Evolutionary conservation across 73 alveolate species (phyloP).

Genomic region (Paraurostyla sp.): DNA sequence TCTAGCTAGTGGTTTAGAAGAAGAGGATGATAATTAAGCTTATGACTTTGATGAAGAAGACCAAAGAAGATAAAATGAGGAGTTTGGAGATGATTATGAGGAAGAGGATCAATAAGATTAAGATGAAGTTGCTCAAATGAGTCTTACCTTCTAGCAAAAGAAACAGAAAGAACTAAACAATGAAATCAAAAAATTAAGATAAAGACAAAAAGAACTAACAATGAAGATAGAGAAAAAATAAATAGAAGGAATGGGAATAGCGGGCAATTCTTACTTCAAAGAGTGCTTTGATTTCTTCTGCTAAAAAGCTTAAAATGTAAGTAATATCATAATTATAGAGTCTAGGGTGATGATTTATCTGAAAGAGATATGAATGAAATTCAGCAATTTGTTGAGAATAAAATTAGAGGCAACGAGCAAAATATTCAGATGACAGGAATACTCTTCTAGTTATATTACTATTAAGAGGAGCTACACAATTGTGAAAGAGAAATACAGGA

Average conservation of each 20-base stretch:
- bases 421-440: neutral
- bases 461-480: neutral
- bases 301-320: neutral
- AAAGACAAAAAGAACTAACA: neutral
- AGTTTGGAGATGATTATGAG: neutral
- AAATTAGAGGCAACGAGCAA: neutral
- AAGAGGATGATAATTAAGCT: constrained; percentile 40
- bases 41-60: constrained; percentile 38
- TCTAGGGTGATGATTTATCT: constrained; percentile 31
- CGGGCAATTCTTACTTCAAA: neutral
- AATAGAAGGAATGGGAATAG: neutral
- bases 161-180: neutral
- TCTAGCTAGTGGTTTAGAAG: neutral
- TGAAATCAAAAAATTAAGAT: neutral
- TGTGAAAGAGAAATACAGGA: neutral
- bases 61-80: constrained; percentile 1
- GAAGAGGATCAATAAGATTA: neutral
- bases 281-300: constrained; percentile 33
- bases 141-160: neutral
- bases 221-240: neutral
- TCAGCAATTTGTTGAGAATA: neutral
- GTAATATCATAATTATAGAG: neutral
- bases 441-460: neutral
- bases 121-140: neutral
- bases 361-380: neutral